phyloP scores from a whole-genome alignment of 441 rosid genomes.

The Melastoma candidum region DNA sequence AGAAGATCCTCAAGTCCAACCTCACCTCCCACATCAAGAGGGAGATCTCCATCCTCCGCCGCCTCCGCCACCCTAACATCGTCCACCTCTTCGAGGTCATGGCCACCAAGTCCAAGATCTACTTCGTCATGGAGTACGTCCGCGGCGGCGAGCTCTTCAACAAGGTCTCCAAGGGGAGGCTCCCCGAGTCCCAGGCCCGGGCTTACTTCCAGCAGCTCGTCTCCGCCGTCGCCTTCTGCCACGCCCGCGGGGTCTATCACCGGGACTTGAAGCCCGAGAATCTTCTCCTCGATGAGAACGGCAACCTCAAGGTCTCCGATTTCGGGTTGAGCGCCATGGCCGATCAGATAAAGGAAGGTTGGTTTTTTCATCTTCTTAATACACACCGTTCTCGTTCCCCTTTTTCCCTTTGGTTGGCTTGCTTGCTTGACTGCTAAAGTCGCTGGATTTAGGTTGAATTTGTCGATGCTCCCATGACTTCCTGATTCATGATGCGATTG shows the following conservation, averaged over 20 bases:
- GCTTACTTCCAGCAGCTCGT: conserved; percentile 71
- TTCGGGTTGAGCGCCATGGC: conserved; percentile 81
- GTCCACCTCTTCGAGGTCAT: conserved; percentile 77
- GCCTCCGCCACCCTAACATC: conserved; percentile 81
- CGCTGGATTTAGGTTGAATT: too few relatives aligned
- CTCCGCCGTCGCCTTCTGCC: conserved; percentile 69
- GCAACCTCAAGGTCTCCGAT: conserved; percentile 72
- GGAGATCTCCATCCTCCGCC: conserved; percentile 79
- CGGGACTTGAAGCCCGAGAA: conserved; percentile 89
- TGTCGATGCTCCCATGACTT: too few relatives aligned
- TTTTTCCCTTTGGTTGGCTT: too few relatives aligned
- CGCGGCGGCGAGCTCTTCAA: conserved; percentile 80
- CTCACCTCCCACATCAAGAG: conserved; percentile 72
- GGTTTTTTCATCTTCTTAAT: conserved; percentile 17
- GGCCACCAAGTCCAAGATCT: conserved; percentile 88
- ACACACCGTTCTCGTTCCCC: too few relatives aligned
- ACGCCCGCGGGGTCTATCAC: conserved; percentile 76
- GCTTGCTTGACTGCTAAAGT: too few relatives aligned
- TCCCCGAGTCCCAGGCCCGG: conserved; percentile 58
- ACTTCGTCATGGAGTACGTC: conserved; percentile 86
- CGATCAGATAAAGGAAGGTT: conserved; percentile 76
- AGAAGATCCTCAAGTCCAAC: conserved; percentile 64
- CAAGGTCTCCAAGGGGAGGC: conserved; percentile 63
- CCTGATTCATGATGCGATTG: too few relatives aligned
- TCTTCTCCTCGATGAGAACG: conserved; percentile 57